These are phyloP conservation scores for Evernia prunastri DNA, from an alignment of 495 filamentous ascomycete genomes.

Conservation along the genomic window DNA sequence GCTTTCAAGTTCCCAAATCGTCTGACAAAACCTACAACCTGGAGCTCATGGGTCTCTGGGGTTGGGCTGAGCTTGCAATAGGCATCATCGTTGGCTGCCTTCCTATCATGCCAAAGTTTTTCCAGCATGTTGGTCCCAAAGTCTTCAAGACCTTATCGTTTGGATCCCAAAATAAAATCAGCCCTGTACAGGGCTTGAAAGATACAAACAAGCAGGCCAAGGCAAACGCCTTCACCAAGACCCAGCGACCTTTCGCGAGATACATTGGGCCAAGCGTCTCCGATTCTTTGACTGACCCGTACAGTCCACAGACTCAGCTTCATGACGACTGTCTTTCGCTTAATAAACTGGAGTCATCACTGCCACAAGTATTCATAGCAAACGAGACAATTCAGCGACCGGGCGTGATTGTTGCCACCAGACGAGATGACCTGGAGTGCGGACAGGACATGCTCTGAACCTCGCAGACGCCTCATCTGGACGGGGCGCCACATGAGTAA, in stretches of 20 bases:
- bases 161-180: neutral
- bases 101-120: slow-evolving; percentile 18
- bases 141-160: neutral
- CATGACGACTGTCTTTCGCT: neutral
- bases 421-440: neutral
- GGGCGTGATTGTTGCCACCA: neutral
- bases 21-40: slow-evolving; percentile 19
- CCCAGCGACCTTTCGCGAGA: too few species aligned
- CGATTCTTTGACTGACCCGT: too few species aligned
- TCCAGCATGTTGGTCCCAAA: slow-evolving; percentile 15
- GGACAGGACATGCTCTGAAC: too few species aligned
- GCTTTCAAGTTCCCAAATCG: slow-evolving; percentile 5
- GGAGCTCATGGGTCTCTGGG: slow-evolving; percentile 14
- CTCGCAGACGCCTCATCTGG: too few species aligned
- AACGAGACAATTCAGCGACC: neutral
- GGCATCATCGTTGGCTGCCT: slow-evolving; percentile 21
- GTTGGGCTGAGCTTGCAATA: slow-evolving; percentile 12
- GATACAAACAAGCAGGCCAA: neutral
- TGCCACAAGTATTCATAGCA: neutral
- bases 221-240: too few species aligned
- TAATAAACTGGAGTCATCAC: neutral
- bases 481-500: too few species aligned
- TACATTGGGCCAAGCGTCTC: too few species aligned
- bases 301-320: too few species aligned
- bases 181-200: neutral